Base-by-base conservation (phyloP, 1,284 basidiomycete genomes). In the Polyporus tsugae region DNA sequence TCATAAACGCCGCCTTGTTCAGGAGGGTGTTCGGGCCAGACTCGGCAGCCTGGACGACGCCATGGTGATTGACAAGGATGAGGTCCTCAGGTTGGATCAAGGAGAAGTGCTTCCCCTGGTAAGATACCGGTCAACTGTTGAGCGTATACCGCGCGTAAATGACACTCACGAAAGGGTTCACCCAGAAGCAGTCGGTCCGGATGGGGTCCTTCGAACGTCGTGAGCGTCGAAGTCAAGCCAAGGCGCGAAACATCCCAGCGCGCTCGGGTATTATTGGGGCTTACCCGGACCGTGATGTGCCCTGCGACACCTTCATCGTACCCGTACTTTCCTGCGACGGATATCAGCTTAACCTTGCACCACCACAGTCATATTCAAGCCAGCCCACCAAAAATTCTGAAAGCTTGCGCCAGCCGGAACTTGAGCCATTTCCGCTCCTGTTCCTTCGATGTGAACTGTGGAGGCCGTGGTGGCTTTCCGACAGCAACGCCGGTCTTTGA, bases 271-370 rank as follows among this genome's bases (percentile, higher is more conserved):
- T 35, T 36, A 13, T 10, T 4, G 25, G n/a, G 44, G 35, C 76
- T 49, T 58, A 78, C 85, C 68, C 88, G 82, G 60, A 89, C 86
- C 25, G 89, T 91, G 70, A 91, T 87, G 76, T 91, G 89, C 0
- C 87, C 88, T 6, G 87, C 85, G n/a, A 86, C 81, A 11, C 89
- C 89, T 71, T 91, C 89, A 64, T 87, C 88, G 72, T 84, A 89
- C 2, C 88, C 88, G 29, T 85, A 76, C 66, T 85, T 81, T 35
- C 83, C 86, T 82, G 81, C 35, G 13, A n/a, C 25, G 42, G 38
- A 41, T 41, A 5, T 60, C 58, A 60, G 38, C 22, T 41, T 39
- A 39, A 39, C n/a, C 58, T 25, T 9, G n/a, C n/a, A 58, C 22
- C 55, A 55, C 13, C 17, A 55, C 19, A 7, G 15, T 15, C 39